A percentile compares a stretch with the other conserved stretches of the same genome.
phyloP scores from a whole-genome alignment of 345 rosid species.

The Gossypium mustelinum region DNA sequence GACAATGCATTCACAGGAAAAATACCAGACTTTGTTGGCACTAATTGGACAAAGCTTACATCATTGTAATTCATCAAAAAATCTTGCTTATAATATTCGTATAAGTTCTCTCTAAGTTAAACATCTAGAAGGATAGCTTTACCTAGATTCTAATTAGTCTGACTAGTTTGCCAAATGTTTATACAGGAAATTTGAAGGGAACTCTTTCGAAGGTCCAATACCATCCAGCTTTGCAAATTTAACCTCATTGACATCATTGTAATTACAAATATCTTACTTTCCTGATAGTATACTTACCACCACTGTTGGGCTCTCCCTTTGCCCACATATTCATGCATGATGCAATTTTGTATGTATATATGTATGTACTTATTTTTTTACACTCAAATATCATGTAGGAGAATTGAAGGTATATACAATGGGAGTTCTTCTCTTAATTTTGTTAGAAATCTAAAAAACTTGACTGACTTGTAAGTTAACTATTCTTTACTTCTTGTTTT shows the following conservation, averaged over 20 bases:
- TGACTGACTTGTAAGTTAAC: conserved; percentile 36
- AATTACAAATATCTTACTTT: conserved; percentile 13
- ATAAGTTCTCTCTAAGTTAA: not conserved
- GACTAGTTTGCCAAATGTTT: conserved; percentile 1
- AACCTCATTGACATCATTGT: conserved; percentile 27
- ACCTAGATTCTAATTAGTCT: not conserved
- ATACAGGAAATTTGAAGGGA: conserved; percentile 32
- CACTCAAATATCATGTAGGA: conserved; percentile 19
- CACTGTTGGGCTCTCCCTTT: not conserved
- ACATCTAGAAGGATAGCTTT: not conserved
- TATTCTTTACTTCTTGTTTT: not conserved
- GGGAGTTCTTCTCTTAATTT: conserved; percentile 42
- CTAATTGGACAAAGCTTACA: conserved; percentile 28
- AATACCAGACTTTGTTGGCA: conserved; percentile 35
- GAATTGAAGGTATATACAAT: conserved; percentile 33
- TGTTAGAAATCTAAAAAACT: conserved; percentile 29
- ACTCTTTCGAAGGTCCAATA: conserved; percentile 41
- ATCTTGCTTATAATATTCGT: not conserved
- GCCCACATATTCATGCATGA: not conserved
- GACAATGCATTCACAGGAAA: conserved; percentile 32
- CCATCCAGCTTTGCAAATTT: conserved; percentile 38
- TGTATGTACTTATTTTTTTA: not conserved
- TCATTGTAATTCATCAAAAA: conserved; percentile 20
- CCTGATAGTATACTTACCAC: not conserved
- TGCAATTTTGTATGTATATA: not conserved